Base-by-base conservation (phyloP, 345 rosid species). In the Lumnitzera littorea region DNA sequence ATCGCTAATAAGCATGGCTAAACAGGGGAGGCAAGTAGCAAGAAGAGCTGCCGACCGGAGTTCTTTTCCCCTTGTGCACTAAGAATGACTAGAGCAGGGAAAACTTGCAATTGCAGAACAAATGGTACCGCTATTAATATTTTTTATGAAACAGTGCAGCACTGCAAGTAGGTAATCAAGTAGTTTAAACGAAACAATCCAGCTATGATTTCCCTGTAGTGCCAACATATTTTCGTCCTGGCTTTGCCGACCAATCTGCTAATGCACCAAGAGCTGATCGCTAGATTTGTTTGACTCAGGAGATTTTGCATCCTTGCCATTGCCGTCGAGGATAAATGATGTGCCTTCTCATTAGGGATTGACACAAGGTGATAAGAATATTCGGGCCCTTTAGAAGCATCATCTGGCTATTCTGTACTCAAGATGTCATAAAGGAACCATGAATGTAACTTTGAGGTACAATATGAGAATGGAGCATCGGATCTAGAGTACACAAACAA, bases 101-200 rank as follows among this genome's bases (percentile, higher is more conserved):
- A 81, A 80, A 24, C 17, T 73, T 61, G 70, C 74, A 15, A 89
- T 73, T 15, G 76, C 84, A 47, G 68, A 67, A 72, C 88, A 85
- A 27, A 89, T 53, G 58, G 69, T 62, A 62, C 64, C 68, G 46
- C 74, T 65, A 53, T 78, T 68, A 53, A 64, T 65, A 51, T 74
- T 72, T 63, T 84, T 74, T 56, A 48, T 75, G 74, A 89, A 76
- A 65, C 63, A 69, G 15, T 49, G 67, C 51, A 90, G 85, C 58
- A 73, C 71, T 53, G 64, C 84, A 68, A 82, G 80, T 71, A 89
- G 72, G 72, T 92, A 86, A 70, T 89, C 84, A 71, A 89, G 77
- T 60, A 82, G 61, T 51, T 71, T 67, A 55, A 90, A 80, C 48
- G 84, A 80, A 71, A 84, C 86, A 70, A 80, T 81, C 96, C 96